Evolutionary conservation across 257 asterid genomes (phyloP).

Genomic region (Lithospermum erythrorhizon): DNA sequence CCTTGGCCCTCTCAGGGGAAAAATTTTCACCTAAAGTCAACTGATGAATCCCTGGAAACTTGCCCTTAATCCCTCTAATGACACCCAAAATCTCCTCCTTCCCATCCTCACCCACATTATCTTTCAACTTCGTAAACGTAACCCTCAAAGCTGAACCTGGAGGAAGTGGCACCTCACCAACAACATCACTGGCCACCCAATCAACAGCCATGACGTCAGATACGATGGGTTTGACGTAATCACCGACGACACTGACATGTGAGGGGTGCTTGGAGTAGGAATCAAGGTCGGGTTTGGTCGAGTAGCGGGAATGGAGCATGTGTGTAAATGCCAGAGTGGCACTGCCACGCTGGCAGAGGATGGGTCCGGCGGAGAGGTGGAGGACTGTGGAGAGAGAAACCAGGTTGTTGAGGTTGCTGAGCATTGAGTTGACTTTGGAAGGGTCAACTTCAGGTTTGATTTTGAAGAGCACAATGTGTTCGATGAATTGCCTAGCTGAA

Average conservation of each 20-base stretch:
- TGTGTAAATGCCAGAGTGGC: slow-evolving; percentile 66
- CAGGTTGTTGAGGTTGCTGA: slow-evolving; percentile 54
- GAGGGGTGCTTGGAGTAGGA: slow-evolving; percentile 49
- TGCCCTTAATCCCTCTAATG: slow-evolving; percentile 35
- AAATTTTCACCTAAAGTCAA: slow-evolving; percentile 70
- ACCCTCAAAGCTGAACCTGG: slow-evolving; percentile 48
- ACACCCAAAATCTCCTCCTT: slow-evolving; percentile 36
- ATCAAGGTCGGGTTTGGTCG: slow-evolving; percentile 43
- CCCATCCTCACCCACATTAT: slow-evolving; percentile 29
- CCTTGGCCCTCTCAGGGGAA: slow-evolving; percentile 74
- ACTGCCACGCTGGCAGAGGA: slow-evolving; percentile 41
- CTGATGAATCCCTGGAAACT: slow-evolving; percentile 39
- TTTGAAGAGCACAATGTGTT: slow-evolving; percentile 78
- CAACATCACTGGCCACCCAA: slow-evolving; percentile 35
- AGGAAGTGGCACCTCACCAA: slow-evolving; percentile 19
- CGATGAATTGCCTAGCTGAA: slow-evolving; percentile 35
- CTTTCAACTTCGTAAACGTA: slow-evolving; percentile 49
- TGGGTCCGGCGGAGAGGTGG: slow-evolving; percentile 69
- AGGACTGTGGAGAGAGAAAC: slow-evolving; percentile 52
- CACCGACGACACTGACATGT: slow-evolving; percentile 43
- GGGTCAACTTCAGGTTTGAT: slow-evolving; percentile 44
- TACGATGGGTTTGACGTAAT: slow-evolving; percentile 30
- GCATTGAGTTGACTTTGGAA: slow-evolving; percentile 52
- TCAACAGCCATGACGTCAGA: slow-evolving; percentile 74
- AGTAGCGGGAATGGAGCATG: slow-evolving; percentile 77